phyloP scores from a whole-genome alignment of 1,284 basidiomycete species.

The Ceratorhiza oryzae-sativae region DNA sequence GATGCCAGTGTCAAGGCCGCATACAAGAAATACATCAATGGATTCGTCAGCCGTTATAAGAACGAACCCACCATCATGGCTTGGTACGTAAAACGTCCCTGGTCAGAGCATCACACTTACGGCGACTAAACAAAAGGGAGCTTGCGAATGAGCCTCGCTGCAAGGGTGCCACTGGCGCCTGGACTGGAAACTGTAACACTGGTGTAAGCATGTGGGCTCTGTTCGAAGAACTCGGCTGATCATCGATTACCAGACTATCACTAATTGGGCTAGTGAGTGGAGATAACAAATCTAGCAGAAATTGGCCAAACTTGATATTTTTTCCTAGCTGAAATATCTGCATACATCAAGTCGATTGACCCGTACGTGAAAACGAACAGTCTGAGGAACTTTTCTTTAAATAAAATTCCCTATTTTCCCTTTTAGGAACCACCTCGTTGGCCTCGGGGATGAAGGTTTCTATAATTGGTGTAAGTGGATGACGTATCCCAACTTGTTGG shows the following conservation, averaged over 20 bases:
- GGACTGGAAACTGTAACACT: conserved; percentile 38
- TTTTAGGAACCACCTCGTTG: conserved; percentile 30
- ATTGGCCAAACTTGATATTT: not conserved
- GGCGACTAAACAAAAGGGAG: conserved; percentile 11
- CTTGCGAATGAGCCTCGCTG: conserved; percentile 44
- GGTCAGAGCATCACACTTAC: not conserved
- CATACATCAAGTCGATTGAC: conserved; percentile 44
- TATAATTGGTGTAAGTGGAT: conserved; percentile 29
- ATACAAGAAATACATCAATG: conserved; percentile 42
- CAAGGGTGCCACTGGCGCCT: conserved; percentile 37
- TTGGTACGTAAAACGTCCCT: conserved; percentile 13
- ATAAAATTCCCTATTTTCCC: too few relatives aligned
- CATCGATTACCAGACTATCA: conserved; percentile 38
- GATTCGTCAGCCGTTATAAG: conserved; percentile 41
- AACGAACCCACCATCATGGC: conserved; percentile 42
- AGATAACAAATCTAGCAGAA: conserved; percentile 32
- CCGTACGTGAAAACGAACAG: not conserved
- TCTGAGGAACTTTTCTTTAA: not conserved
- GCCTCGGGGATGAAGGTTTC: conserved; percentile 43
- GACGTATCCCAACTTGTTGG: too few relatives aligned
- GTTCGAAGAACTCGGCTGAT: not conserved
- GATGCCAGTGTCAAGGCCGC: conserved; percentile 33
- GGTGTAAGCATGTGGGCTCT: not conserved
- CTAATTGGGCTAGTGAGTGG: conserved; percentile 41
- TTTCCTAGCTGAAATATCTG: conserved; percentile 27